These are phyloP conservation scores for Epicoccum nigrum DNA, from an alignment of 2,329 filamentous ascomycete species.

Conservation along the genomic window DNA sequence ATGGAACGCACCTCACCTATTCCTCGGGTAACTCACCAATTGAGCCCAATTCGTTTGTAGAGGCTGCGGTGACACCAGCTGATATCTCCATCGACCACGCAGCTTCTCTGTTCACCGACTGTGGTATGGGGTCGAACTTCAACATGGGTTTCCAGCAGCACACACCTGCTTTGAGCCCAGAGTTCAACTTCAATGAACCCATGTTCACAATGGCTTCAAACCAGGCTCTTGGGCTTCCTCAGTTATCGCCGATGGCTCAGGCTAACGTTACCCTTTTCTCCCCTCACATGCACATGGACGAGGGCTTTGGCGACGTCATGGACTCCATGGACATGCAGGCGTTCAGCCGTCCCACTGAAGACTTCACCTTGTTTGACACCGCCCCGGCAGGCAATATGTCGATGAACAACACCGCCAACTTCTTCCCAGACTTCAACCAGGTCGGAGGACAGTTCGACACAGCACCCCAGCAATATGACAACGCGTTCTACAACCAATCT, in stretches of 20 bases:
- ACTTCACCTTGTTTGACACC: slow-evolving; percentile 67
- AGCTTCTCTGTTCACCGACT: slow-evolving; percentile 60
- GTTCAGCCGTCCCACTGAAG: slow-evolving; percentile 49
- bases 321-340: slow-evolving; percentile 36
- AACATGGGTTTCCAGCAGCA: slow-evolving; percentile 64
- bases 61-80: slow-evolving; percentile 52
- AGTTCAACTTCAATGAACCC: slow-evolving; percentile 50
- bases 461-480: slow-evolving; percentile 32
- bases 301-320: slow-evolving; percentile 66
- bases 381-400: slow-evolving; percentile 31
- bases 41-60: slow-evolving; percentile 51
- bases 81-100: slow-evolving; percentile 62
- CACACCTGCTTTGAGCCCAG: slow-evolving; percentile 50
- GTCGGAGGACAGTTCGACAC: slow-evolving; percentile 47
- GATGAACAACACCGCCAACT: slow-evolving; percentile 37
- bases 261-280: slow-evolving; percentile 72
- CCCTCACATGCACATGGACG: slow-evolving; percentile 66
- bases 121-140: slow-evolving; percentile 67
- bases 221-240: slow-evolving; percentile 43
- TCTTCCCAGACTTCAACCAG: slow-evolving; percentile 49
- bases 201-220: slow-evolving; percentile 34
- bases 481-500: slow-evolving; percentile 29
- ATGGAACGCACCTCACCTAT: slow-evolving; percentile 45
- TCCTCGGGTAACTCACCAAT: slow-evolving; percentile 51
- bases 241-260: slow-evolving; percentile 73